Conservation (phyloP, 768 basidiomycete genomes). For the Amanita polypyramis region DNA sequence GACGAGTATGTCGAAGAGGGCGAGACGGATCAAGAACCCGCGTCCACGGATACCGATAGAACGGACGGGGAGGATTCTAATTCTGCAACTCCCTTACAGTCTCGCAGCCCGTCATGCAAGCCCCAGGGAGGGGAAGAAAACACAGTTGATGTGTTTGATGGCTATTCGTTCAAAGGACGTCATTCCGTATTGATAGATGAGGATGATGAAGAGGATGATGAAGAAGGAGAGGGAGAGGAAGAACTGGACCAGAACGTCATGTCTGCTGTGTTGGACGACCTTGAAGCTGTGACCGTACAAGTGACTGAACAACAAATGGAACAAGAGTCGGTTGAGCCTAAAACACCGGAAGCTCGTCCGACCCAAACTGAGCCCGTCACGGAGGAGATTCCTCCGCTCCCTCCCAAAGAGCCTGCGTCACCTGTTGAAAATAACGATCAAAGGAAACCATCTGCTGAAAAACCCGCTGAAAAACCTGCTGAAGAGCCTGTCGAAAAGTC, state of each 20-base stretch:
- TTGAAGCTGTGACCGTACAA: constrained; percentile 16
- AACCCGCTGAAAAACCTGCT: constrained; percentile 1
- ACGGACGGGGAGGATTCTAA: constrained; percentile 69
- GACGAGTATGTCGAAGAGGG: constrained; percentile 61
- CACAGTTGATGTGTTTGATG: constrained; percentile 76
- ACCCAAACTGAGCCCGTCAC: constrained; percentile 18
- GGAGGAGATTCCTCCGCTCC: constrained; percentile 7
- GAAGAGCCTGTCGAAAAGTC: constrained; percentile 4
- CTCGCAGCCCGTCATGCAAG: constrained; percentile 63
- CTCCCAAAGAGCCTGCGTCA: constrained; percentile 6
- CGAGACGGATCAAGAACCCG: constrained; percentile 62
- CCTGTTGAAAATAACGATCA: not conserved
- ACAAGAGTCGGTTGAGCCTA: constrained; percentile 45
- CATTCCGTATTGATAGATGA: constrained; percentile 71
- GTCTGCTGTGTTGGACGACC: constrained; percentile 27
- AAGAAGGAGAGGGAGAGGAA: constrained; percentile 31
- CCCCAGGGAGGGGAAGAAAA: constrained; percentile 32
- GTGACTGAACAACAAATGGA: constrained; percentile 16
- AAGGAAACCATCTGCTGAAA: constrained; percentile 2
- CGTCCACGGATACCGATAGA: constrained; percentile 58
- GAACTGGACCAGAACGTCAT: constrained; percentile 27
- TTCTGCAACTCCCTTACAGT: constrained; percentile 64
- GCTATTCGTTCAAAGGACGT: constrained; percentile 87
- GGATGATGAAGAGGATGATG: constrained; percentile 38
- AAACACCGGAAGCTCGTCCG: constrained; percentile 65